Conservation (phyloP, 2,329 filamentous ascomycete species). For the Trichoderma cornu-damae region DNA sequence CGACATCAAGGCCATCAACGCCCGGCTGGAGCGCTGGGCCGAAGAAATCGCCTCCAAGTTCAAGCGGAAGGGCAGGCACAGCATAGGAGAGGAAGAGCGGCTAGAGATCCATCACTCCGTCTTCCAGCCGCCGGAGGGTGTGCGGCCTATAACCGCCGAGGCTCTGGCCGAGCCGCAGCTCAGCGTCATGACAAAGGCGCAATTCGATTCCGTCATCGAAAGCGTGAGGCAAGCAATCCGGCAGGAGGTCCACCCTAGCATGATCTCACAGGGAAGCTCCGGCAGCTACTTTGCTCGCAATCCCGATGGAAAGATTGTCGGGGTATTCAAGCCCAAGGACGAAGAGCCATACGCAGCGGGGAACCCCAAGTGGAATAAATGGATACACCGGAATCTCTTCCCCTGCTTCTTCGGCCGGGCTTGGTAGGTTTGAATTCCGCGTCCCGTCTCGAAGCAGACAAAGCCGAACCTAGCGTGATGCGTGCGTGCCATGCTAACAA, state of each 20-base stretch:
- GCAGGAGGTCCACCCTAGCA: slow-evolving; percentile 83
- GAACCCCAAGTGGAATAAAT: slow-evolving; percentile 99
- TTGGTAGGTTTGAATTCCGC: slow-evolving; percentile 53
- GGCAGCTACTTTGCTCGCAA: slow-evolving; percentile 97
- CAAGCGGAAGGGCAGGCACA: slow-evolving; percentile 77
- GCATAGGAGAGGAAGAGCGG: slow-evolving; percentile 69
- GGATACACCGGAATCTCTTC: slow-evolving; percentile 96
- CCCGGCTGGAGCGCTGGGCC: slow-evolving; percentile 89
- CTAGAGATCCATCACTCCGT: slow-evolving; percentile 97
- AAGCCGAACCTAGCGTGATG: background rate
- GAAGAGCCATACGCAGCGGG: slow-evolving; percentile 96
- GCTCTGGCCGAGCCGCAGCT: slow-evolving; percentile 59
- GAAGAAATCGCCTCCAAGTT: slow-evolving; percentile 97
- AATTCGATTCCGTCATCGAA: slow-evolving; percentile 86
- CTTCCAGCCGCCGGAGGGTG: slow-evolving; percentile 86
- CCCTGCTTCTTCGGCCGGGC: slow-evolving; percentile 95
- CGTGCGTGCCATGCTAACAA: background rate
- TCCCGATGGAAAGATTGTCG: slow-evolving; percentile 85
- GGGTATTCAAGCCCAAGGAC: slow-evolving; percentile 98
- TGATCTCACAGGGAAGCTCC: slow-evolving; percentile 96
- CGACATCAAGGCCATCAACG: slow-evolving; percentile 97
- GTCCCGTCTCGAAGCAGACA: background rate
- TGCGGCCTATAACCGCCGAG: slow-evolving; percentile 73
- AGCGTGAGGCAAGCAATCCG: slow-evolving; percentile 88
- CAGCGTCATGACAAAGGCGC: slow-evolving; percentile 65